phyloP scores from a whole-genome alignment of 2,329 filamentous ascomycete genomes.

The Blastomyces emzantsi region DNA sequence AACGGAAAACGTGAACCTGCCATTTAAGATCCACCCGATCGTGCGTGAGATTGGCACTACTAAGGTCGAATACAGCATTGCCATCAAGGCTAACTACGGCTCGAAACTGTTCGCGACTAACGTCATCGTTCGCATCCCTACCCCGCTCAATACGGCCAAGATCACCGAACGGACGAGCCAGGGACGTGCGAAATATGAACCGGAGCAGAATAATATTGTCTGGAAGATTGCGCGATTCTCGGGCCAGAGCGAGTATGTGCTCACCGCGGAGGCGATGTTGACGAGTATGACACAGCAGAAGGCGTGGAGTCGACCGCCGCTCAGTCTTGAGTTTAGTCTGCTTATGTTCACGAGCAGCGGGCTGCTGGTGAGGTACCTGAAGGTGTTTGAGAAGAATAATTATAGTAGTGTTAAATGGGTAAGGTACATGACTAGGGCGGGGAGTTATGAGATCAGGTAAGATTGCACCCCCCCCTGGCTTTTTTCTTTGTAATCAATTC shows the following conservation, averaged over 20 bases:
- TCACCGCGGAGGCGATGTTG: conserved; percentile 85
- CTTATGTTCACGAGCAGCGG: conserved; percentile 98
- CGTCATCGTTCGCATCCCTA: conserved; percentile 87
- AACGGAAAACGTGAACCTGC: conserved; percentile 96
- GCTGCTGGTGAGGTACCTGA: conserved; percentile 83
- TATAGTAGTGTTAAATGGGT: conserved; percentile 99
- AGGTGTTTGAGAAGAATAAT: conserved; percentile 99
- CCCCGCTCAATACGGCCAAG: conserved; percentile 88
- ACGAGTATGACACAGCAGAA: conserved; percentile 98
- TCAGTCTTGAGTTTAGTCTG: conserved; percentile 85
- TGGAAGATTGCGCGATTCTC: conserved; percentile 99
- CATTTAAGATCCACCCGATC: conserved; percentile 97
- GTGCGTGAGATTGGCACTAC: conserved; percentile 95
- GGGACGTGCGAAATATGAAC: conserved; percentile 97
- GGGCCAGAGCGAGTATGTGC: conserved; percentile 91
- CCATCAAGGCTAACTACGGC: conserved; percentile 93
- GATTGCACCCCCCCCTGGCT: conserved; percentile 12
- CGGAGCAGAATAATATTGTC: conserved; percentile 93
- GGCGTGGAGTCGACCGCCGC: conserved; percentile 85
- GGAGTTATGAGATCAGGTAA: conserved; percentile 92
- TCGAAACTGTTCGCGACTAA: conserved; percentile 96
- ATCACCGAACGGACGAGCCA: conserved; percentile 90
- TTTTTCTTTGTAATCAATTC: conserved; percentile 8
- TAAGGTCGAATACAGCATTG: conserved; percentile 98
- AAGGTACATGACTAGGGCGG: conserved; percentile 94